Conservation (phyloP, 148 eudicot genomes). For the Euryodendron excelsum region DNA sequence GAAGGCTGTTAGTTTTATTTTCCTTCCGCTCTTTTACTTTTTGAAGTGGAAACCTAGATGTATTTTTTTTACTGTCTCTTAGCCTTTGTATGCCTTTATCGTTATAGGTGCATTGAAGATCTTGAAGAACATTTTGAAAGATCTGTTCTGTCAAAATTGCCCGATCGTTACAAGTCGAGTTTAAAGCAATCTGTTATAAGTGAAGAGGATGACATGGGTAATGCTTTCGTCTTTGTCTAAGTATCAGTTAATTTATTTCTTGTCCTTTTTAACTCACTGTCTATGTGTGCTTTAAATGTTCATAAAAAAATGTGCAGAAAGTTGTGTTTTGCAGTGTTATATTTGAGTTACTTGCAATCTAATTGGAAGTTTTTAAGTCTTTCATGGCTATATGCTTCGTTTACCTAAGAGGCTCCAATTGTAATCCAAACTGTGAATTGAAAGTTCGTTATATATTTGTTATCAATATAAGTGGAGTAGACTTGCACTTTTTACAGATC, state of each 20-base stretch:
- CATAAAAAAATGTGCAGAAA: neutral
- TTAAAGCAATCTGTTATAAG: slow-evolving; percentile 85
- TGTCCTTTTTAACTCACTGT: neutral
- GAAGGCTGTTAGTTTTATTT: slow-evolving; percentile 8
- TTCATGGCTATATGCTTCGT: neutral
- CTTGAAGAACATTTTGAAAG: slow-evolving; percentile 55
- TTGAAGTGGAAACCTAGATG: neutral
- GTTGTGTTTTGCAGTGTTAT: neutral
- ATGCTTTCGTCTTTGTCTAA: slow-evolving; percentile 3
- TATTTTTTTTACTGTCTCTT: neutral
- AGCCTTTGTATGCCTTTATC: slow-evolving; percentile 8
- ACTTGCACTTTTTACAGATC: too few relatives aligned
- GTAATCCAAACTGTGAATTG: too few relatives aligned
- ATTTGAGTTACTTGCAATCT: neutral
- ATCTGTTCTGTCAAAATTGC: slow-evolving; percentile 70
- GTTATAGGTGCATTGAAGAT: slow-evolving; percentile 58
- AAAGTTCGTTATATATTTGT: too few relatives aligned
- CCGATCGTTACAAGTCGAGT: slow-evolving; percentile 79
- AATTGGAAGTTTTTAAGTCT: neutral
- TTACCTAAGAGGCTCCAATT: too few relatives aligned
- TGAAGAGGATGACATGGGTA: slow-evolving; percentile 98
- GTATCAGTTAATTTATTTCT: neutral
- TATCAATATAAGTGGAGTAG: too few relatives aligned
- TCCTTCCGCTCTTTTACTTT: neutral
- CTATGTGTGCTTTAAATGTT: slow-evolving; percentile 2